phyloP scores from a whole-genome alignment of 805 yeast species.

The Pichia heedii region DNA sequence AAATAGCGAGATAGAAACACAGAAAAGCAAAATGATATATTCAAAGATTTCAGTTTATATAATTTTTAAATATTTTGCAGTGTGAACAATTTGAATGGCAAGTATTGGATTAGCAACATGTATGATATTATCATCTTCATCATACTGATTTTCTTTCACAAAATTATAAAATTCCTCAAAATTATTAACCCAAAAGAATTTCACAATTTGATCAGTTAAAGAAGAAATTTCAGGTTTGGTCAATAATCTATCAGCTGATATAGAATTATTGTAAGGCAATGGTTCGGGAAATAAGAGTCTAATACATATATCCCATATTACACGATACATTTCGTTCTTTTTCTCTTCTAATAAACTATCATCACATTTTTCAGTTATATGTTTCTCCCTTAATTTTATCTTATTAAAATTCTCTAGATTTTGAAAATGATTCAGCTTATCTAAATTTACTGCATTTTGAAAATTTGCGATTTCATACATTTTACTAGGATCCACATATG shows the following conservation, averaged over 20 bases:
- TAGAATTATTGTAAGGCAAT: background rate
- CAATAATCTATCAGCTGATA: constrained; percentile 3
- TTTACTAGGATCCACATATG: constrained; percentile 23
- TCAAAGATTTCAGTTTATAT: constrained; percentile 3
- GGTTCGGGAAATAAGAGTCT: constrained; percentile 8
- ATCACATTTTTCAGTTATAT: constrained; percentile 1
- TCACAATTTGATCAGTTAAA: constrained; percentile 23
- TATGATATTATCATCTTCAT: constrained; percentile 11
- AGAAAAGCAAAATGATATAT: background rate
- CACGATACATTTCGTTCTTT: constrained; percentile 13
- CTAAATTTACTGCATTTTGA: constrained; percentile 17
- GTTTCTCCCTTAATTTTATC: constrained; percentile 1
- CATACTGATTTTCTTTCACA: constrained; percentile 15
- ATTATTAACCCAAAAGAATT: constrained; percentile 23
- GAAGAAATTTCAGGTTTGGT: constrained; percentile 19
- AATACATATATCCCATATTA: constrained; percentile 18
- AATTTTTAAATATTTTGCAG: constrained; percentile 16
- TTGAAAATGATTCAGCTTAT: constrained; percentile 9
- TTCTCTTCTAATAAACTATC: constrained; percentile 2
- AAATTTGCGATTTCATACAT: constrained; percentile 22
- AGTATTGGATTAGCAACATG: constrained; percentile 11
- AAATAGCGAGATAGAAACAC: too few species aligned
- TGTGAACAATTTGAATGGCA: constrained; percentile 12
- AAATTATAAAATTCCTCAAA: constrained; percentile 18
- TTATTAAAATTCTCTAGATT: constrained; percentile 9